These are phyloP conservation scores for Amaranthus tricolor DNA, from an alignment of 179 eudicot species.

Conservation along the genomic window DNA sequence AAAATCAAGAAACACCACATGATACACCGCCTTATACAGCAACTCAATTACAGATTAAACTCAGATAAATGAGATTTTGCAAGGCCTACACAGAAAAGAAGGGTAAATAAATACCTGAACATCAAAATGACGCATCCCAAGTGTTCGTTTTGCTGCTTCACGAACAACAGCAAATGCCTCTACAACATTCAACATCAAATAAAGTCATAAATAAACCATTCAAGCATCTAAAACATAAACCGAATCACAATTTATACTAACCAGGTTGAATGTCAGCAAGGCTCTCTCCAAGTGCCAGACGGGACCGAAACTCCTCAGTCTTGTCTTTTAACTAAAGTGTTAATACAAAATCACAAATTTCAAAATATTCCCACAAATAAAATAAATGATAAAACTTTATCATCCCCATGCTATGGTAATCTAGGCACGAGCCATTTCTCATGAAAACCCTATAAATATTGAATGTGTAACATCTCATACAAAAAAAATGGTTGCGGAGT, in stretches of 20 bases:
- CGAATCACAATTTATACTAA: slow-evolving; percentile 20
- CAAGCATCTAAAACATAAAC: background rate
- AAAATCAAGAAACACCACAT: slow-evolving; percentile 18
- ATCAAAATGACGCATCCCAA: slow-evolving; percentile 99
- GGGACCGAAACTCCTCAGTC: slow-evolving; percentile 70
- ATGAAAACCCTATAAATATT: too few species aligned
- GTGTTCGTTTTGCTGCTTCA: slow-evolving; percentile 94
- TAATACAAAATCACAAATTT: slow-evolving; percentile 12
- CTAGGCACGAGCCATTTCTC: too few species aligned
- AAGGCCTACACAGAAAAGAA: slow-evolving; percentile 2
- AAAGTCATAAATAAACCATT: slow-evolving; percentile 11
- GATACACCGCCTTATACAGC: background rate
- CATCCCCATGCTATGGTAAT: too few species aligned
- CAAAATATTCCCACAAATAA: background rate
- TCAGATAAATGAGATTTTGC: background rate
- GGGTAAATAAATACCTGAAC: slow-evolving; percentile 70
- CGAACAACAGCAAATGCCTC: slow-evolving; percentile 99
- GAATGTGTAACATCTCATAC: too few species aligned
- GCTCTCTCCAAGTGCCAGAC: slow-evolving; percentile 72
- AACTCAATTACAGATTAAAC: background rate
- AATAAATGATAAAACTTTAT: background rate
- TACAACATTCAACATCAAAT: slow-evolving; percentile 29
- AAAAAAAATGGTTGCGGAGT: too few species aligned
- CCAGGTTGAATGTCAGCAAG: slow-evolving; percentile 95
- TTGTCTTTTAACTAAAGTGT: slow-evolving; percentile 62